These are phyloP conservation scores for Fusarium solani-melongenae DNA, from an alignment of 2,329 filamentous ascomycete genomes.

Conservation along the genomic window DNA sequence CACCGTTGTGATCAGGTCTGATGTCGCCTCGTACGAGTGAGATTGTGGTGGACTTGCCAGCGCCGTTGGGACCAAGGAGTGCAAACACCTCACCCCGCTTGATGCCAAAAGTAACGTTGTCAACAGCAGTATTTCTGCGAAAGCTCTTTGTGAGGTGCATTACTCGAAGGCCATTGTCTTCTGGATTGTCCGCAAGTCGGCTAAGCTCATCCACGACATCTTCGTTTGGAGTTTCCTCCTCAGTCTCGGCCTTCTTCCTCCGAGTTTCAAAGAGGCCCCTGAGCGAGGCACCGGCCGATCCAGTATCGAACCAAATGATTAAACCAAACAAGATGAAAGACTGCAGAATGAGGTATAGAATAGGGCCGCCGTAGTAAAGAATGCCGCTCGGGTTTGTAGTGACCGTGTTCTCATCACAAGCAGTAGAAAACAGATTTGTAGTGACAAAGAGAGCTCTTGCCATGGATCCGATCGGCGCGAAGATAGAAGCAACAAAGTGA, in stretches of 20 bases:
- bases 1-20: slow-evolving; percentile 74
- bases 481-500: slow-evolving; percentile 78
- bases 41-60: slow-evolving; percentile 91
- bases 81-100: slow-evolving; percentile 86
- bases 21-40: slow-evolving; percentile 90
- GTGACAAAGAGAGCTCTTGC: slow-evolving; percentile 79
- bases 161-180: slow-evolving; percentile 78
- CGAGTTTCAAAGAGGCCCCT: slow-evolving; percentile 53
- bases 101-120: slow-evolving; percentile 88
- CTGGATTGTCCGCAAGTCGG: slow-evolving; percentile 61
- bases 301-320: slow-evolving; percentile 84
- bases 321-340: slow-evolving; percentile 75
- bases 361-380: slow-evolving; percentile 82
- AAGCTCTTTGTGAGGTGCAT: slow-evolving; percentile 85
- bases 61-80: slow-evolving; percentile 89
- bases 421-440: slow-evolving; percentile 85
- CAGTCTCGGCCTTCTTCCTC: slow-evolving; percentile 42
- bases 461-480: slow-evolving; percentile 83
- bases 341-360: slow-evolving; percentile 84
- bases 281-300: slow-evolving; percentile 69
- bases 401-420: slow-evolving; percentile 74
- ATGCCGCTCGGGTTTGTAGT: slow-evolving; percentile 77
- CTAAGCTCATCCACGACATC: slow-evolving; percentile 74
- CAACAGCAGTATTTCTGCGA: slow-evolving; percentile 80
- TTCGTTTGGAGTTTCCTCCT: slow-evolving; percentile 57